Conservation (phyloP, 441 rosid species). For the Lagerstroemia fauriei region DNA sequence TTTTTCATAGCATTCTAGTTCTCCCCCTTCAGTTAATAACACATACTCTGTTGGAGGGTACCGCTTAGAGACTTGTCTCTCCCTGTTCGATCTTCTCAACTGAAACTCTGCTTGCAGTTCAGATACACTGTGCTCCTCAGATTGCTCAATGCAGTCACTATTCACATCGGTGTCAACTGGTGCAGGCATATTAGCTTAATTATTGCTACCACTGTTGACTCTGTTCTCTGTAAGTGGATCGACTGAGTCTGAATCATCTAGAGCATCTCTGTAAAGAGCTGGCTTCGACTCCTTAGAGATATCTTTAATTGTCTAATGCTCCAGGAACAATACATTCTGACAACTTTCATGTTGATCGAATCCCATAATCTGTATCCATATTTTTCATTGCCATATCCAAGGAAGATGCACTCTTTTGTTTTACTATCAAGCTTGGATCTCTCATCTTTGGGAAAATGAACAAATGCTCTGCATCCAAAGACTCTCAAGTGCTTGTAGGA, state of each 20-base stretch:
- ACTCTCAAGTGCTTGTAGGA: slow-evolving; percentile 2
- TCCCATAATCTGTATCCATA: slow-evolving; percentile 11
- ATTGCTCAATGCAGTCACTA: not conserved
- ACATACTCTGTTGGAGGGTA: not conserved
- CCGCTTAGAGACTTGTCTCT: not conserved
- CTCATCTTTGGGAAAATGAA: not conserved
- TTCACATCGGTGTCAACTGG: too few species aligned
- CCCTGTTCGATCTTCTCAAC: slow-evolving; percentile 3
- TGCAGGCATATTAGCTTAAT: too few species aligned
- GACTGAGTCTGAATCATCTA: too few species aligned
- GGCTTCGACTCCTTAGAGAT: not conserved
- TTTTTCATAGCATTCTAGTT: not conserved
- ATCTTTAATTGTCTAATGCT: not conserved
- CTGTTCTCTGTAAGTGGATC: not conserved
- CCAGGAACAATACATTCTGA: not conserved
- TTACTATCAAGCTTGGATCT: slow-evolving; percentile 10
- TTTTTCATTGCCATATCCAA: not conserved
- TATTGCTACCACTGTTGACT: too few species aligned
- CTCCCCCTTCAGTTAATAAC: not conserved
- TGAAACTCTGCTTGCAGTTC: too few species aligned
- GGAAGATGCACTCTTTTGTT: not conserved
- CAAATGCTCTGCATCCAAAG: not conserved
- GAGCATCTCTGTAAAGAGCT: not conserved
- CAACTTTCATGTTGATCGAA: not conserved
- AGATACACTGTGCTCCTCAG: not conserved